Evolutionary conservation across 2,329 filamentous ascomycete species (phyloP), one percentile per base, ranked within the genome.

Genomic region (Fusarium longipes): DNA sequence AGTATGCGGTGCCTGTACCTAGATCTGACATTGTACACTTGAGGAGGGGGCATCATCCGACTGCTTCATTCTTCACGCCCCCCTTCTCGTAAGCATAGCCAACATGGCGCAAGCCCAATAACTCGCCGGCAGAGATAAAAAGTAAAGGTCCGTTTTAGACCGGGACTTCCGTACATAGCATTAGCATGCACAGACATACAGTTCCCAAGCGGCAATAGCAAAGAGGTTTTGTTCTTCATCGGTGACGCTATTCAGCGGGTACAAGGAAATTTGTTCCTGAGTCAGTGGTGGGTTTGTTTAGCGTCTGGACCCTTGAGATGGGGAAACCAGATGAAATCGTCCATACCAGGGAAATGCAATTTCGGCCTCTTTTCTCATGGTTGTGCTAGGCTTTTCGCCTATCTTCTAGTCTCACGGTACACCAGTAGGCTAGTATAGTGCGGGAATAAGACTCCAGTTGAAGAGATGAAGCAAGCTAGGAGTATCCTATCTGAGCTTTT

Each of bases 91-190:
- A 35, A 48, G 33, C 22, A 58, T 25, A 42, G 35, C 30, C 30
- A 48, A 38, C 49, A 53, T 63, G 60, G 60, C 58, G 58, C 30
- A 27, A 40, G 14, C 17, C 30, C 3, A 9, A 24, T 22, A 4
- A 14, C 7, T 24, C 2, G 20, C 20, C 15, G 24, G 29, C 15
- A 36, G 20, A 15, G 39, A 12, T 17, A 49, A n/a, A 29, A 22
- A n/a, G 4, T 11, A 58, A 63, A 44, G 14, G 43, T 57, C 51
- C 44, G 39, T 18, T 63, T 61, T 58, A 27, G 54, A 63, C 27
- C 43, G 50, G 36, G n/a, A 25, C 40, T 29, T 43, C 40, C 40
- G 17, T 8, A n/a, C 22, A n/a, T 6, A 35, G 17, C 11, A 8
- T 24, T 10, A 15, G 22, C 22, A 35, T 8, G 17, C 29, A 17